Conservation (phyloP, 176 grass and related monocot species). For the Bothriochloa decipiens region DNA sequence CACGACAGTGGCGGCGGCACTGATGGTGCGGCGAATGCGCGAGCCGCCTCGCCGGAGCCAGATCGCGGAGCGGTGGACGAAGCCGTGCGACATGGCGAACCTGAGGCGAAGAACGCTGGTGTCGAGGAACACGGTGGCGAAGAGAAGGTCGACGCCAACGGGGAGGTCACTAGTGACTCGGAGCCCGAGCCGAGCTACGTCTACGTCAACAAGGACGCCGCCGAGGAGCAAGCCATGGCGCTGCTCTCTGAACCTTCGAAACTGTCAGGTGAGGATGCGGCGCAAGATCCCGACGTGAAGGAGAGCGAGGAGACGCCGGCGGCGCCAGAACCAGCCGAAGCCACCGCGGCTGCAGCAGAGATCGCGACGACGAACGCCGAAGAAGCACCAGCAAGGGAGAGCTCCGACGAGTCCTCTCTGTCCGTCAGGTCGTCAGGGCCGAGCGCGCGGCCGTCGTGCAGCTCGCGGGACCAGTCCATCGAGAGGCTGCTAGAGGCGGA, state of each 20-base stretch:
- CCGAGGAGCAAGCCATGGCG: constrained; percentile 8
- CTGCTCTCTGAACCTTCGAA: background rate
- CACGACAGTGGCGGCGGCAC: background rate
- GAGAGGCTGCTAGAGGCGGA: constrained; percentile 53
- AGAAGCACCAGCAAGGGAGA: constrained; percentile 45
- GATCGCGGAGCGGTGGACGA: constrained; percentile 7
- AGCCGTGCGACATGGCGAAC: background rate
- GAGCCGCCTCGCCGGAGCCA: constrained; percentile 16
- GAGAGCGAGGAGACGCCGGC: background rate
- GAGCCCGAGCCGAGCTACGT: constrained; percentile 52
- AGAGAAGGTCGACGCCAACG: constrained; percentile 12
- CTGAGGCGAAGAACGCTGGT: background rate
- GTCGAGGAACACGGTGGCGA: background rate
- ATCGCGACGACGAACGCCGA: constrained; percentile 32
- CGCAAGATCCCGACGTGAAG: background rate
- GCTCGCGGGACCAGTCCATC: constrained; percentile 41
- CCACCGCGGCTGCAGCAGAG: background rate
- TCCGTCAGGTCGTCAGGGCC: constrained; percentile 53
- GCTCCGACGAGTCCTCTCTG: constrained; percentile 53
- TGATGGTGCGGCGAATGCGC: background rate
- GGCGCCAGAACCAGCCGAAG: background rate
- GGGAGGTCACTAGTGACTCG: constrained; percentile 48
- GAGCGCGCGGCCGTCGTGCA: constrained; percentile 55
- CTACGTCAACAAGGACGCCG: constrained; percentile 40
- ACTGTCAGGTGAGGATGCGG: background rate